These are phyloP conservation scores for Aspergillus ellipticus DNA, from an alignment of 495 filamentous ascomycete species.

Conservation along the genomic window DNA sequence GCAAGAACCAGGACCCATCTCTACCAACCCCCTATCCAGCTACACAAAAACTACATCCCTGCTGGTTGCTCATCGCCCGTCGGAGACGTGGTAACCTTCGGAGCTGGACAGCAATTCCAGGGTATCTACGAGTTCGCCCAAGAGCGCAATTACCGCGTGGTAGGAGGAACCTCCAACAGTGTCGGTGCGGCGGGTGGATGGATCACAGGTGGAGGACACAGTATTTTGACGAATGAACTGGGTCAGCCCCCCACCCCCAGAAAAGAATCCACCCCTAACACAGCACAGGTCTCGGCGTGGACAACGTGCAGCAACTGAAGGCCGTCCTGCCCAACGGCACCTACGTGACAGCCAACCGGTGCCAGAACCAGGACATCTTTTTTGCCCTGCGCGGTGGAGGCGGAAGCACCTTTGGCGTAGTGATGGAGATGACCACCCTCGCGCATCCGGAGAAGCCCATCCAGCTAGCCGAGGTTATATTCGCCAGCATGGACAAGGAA, in stretches of 20 bases:
- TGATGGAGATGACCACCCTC: conserved; percentile 28
- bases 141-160: conserved; percentile 15
- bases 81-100: conserved; percentile 17
- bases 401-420: conserved; percentile 46
- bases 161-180: conserved; percentile 17
- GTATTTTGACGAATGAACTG: conserved; percentile 25
- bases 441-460: conserved; percentile 27
- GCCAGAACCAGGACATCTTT: conserved; percentile 52
- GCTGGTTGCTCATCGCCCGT: conserved; percentile 12
- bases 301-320: conserved; percentile 25
- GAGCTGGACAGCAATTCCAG: conserved; percentile 21
- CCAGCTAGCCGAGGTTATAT: too few species aligned
- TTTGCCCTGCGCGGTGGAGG: conserved; percentile 53
- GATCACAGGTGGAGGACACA: conserved; percentile 38
- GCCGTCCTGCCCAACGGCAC: conserved; percentile 49
- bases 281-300: conserved; percentile 24
- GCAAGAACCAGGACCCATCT: conserved; percentile 24
- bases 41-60: conserved; percentile 7
- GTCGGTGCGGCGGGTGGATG: conserved; percentile 44
- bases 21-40: conserved; percentile 18
- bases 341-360: conserved; percentile 39
- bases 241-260: conserved; percentile 8
- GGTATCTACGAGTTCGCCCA: conserved; percentile 27
- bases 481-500: too few species aligned
- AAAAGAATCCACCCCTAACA: too few species aligned